Percentiles rank a stretch among this genome's conserved stretches.
Evolutionary conservation across 768 basidiomycete species (phyloP).

Genomic region (Lentinula sp.): DNA sequence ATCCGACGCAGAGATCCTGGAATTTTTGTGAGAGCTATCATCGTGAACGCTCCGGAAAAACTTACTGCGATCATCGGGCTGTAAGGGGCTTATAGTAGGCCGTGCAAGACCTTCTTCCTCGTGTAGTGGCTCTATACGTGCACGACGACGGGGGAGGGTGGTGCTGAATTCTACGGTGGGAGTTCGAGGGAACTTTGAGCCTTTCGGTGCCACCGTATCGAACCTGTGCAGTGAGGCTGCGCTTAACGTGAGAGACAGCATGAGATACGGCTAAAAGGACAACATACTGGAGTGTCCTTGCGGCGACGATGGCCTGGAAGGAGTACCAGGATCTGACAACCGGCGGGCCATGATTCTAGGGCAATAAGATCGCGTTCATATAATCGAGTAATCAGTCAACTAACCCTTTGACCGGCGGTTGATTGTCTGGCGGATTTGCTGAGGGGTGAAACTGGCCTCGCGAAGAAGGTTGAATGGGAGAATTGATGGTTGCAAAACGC

Average conservation of each 20-base stretch:
- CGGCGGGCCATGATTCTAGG: slow-evolving; percentile 20
- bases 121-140: slow-evolving; percentile 11
- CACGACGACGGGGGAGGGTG: slow-evolving; percentile 20
- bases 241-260: background rate
- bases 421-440: background rate
- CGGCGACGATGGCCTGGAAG: slow-evolving; percentile 26
- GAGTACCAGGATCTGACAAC: slow-evolving; percentile 30
- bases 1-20: slow-evolving; percentile 17
- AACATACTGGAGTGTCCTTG: slow-evolving; percentile 23
- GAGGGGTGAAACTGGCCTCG: slow-evolving; percentile 14
- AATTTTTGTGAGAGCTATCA: background rate
- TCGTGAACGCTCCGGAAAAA: background rate
- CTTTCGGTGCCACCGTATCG: slow-evolving; percentile 23
- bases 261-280: background rate
- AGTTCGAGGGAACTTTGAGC: slow-evolving; percentile 26
- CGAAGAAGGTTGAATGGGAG: background rate
- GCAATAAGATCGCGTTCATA: background rate
- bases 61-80: slow-evolving; percentile 14
- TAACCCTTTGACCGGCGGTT: background rate
- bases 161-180: slow-evolving; percentile 49
- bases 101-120: background rate
- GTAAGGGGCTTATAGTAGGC: background rate
- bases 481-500: slow-evolving; percentile 14
- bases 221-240: slow-evolving; percentile 29
- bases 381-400: background rate